Percentiles rank a stretch among this genome's conserved stretches.
Conservation (phyloP, 208 protist species). For the Leishmania guyanensis region DNA sequence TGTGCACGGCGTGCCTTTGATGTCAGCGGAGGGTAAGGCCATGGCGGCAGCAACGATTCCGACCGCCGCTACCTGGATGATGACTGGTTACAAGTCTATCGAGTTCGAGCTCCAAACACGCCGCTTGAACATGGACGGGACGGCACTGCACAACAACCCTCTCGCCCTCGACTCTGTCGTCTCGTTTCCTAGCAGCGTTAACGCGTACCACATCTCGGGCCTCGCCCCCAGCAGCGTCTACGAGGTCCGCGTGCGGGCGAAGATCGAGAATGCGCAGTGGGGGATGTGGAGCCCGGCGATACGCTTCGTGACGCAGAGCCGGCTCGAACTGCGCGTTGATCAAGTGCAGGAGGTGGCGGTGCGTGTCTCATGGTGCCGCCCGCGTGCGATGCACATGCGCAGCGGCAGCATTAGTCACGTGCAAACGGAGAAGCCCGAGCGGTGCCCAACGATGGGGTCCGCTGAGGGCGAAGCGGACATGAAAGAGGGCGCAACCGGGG, state of each 20-base stretch:
- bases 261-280: slow-evolving; percentile 75
- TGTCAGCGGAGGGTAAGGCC: not conserved
- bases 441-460: not conserved
- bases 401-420: not conserved
- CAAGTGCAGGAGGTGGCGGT: slow-evolving; percentile 78
- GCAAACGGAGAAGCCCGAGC: slow-evolving; percentile 4
- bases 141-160: slow-evolving; percentile 51
- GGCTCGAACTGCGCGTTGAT: slow-evolving; percentile 70
- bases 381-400: slow-evolving; percentile 47
- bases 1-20: not conserved
- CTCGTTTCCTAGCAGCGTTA: slow-evolving; percentile 46
- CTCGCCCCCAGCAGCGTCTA: slow-evolving; percentile 89
- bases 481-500: slow-evolving; percentile 18
- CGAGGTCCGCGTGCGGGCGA: slow-evolving; percentile 73
- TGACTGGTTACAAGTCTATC: slow-evolving; percentile 31
- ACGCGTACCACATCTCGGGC: slow-evolving; percentile 57
- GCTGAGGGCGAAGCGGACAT: slow-evolving; percentile 10
- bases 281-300: slow-evolving; percentile 83
- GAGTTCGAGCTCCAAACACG: slow-evolving; percentile 80
- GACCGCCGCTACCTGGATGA: slow-evolving; percentile 15
- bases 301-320: slow-evolving; percentile 84
- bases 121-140: slow-evolving; percentile 61
- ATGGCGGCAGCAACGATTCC: slow-evolving; percentile 9
- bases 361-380: slow-evolving; percentile 76
- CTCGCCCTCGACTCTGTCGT: slow-evolving; percentile 63